Conservation (phyloP, 306 rosid genomes). For the Adenanthera pavonina region DNA sequence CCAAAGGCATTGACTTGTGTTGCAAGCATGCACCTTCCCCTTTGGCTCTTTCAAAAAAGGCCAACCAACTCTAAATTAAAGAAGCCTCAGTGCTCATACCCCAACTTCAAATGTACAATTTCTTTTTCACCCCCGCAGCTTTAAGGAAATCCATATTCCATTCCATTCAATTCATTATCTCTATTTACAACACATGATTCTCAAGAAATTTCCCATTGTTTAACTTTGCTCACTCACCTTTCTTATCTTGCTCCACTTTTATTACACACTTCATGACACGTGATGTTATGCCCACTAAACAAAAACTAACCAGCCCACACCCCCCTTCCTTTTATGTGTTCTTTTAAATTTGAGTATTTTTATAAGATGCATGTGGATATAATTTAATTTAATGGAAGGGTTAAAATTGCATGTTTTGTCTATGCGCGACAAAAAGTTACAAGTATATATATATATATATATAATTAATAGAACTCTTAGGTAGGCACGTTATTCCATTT, state of each 20-base stretch:
- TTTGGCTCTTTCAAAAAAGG: constrained; percentile 32
- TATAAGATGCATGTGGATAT: too few relatives aligned
- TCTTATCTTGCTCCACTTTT: too few relatives aligned
- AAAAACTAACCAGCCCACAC: too few relatives aligned
- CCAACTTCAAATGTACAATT: too few relatives aligned
- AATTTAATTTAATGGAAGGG: too few relatives aligned
- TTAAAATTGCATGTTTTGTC: background rate
- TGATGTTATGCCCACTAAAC: background rate
- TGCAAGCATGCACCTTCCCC: background rate
- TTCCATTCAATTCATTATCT: background rate
- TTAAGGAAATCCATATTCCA: background rate
- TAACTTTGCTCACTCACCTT: background rate
- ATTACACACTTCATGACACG: background rate
- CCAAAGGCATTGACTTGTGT: constrained; percentile 17
- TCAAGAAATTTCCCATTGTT: background rate
- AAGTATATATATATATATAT: background rate
- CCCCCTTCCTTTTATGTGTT: too few relatives aligned
- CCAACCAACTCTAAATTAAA: constrained; percentile 31
- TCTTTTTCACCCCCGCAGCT: background rate
- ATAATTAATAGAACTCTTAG: background rate
- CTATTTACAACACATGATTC: background rate
- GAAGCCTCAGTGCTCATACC: too few relatives aligned
- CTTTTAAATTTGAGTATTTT: too few relatives aligned
- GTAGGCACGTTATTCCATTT: background rate
- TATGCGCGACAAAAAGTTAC: background rate